Conservation (phyloP, 768 basidiomycete genomes). For the Termitomyces sp. region DNA sequence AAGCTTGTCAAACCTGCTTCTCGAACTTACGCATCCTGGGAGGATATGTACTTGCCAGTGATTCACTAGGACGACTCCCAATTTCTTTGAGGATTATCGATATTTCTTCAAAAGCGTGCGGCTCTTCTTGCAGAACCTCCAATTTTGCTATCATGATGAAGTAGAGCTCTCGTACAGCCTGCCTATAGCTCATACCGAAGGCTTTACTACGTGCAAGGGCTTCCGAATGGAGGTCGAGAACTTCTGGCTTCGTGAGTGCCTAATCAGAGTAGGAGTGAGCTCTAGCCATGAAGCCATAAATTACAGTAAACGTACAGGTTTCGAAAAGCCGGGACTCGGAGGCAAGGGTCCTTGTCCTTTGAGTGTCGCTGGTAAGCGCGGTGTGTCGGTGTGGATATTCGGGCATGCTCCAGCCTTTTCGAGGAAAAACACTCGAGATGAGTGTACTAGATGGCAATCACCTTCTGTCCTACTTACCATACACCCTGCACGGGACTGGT, state of each 20-base stretch:
- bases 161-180: background rate
- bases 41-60: background rate
- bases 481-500: background rate
- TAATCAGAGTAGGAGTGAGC: background rate
- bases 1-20: background rate
- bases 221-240: background rate
- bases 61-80: background rate
- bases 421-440: background rate
- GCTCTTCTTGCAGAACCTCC: background rate
- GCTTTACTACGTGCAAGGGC: background rate
- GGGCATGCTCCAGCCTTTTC: background rate
- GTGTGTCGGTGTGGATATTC: background rate
- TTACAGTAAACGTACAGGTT: background rate
- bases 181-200: background rate
- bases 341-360: background rate
- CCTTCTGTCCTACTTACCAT: background rate
- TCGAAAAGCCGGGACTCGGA: background rate
- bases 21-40: background rate
- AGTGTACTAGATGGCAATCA: background rate
- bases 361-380: background rate
- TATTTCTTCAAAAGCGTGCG: background rate
- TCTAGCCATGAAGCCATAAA: background rate
- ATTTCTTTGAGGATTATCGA: background rate
- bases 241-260: background rate
- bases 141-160: background rate